Evolutionary conservation across 2,329 filamentous ascomycete species (phyloP).

Genomic region (Sordariomycetes sp.): DNA sequence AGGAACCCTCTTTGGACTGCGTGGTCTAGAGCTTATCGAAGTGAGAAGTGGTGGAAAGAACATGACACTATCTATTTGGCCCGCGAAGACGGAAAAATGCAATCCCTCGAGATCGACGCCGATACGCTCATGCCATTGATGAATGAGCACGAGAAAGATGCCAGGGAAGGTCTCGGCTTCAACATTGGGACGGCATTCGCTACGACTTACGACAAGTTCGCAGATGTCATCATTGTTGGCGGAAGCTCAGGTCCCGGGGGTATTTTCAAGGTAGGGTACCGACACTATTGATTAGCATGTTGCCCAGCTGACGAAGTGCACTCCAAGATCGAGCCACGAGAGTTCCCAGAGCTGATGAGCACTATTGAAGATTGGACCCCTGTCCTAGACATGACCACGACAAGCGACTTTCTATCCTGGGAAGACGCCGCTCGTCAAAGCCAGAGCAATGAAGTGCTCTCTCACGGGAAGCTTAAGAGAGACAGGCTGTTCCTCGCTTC

Average conservation of each 20-base stretch:
- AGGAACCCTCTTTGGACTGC: slow-evolving; percentile 62
- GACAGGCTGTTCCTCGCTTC: slow-evolving; percentile 59
- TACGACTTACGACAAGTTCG: slow-evolving; percentile 56
- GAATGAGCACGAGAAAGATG: slow-evolving; percentile 58
- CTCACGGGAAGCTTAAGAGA: slow-evolving; percentile 32
- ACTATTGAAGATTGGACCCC: slow-evolving; percentile 56
- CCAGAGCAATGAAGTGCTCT: slow-evolving; percentile 6
- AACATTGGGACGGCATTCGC: slow-evolving; percentile 78
- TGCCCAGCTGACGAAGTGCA: background rate
- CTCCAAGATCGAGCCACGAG: slow-evolving; percentile 3
- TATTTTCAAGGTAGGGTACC: slow-evolving; percentile 64
- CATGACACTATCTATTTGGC: slow-evolving; percentile 79
- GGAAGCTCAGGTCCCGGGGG: slow-evolving; percentile 72
- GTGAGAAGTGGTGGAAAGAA: slow-evolving; percentile 48
- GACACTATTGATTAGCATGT: no score
- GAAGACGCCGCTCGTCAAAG: no score
- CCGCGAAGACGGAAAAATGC: slow-evolving; percentile 76
- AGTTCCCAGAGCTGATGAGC: slow-evolving; percentile 24
- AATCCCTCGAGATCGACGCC: slow-evolving; percentile 60
- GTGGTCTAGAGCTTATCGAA: slow-evolving; percentile 72
- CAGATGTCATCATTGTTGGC: slow-evolving; percentile 72
- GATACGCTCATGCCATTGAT: slow-evolving; percentile 51
- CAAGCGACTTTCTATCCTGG: no score
- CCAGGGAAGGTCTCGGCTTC: no score
- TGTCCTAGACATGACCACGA: slow-evolving; percentile 38